Evolutionary conservation across 805 yeast species (phyloP).

Genomic region (Metschnikowia continentalis): DNA sequence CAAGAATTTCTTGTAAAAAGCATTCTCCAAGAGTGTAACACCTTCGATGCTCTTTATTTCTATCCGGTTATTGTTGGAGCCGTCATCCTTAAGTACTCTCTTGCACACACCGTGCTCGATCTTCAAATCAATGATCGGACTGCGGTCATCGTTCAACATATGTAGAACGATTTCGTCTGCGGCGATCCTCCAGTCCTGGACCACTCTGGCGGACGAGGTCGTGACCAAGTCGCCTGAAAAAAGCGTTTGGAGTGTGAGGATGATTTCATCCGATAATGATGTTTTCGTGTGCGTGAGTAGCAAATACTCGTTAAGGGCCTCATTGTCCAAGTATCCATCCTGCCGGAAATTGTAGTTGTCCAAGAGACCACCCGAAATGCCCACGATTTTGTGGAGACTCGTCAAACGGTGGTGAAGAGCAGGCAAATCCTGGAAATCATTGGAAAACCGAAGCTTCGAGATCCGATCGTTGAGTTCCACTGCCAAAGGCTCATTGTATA

Average conservation of each 20-base stretch:
- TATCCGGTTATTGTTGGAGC: conserved; percentile 35
- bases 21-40: conserved; percentile 29
- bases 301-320: conserved; percentile 42
- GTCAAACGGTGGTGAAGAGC: conserved; percentile 46
- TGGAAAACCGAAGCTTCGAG: conserved; percentile 62
- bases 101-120: conserved; percentile 32
- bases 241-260: conserved; percentile 33
- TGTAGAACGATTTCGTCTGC: conserved; percentile 39
- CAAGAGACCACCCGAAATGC: conserved; percentile 38
- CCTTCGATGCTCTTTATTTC: conserved; percentile 38
- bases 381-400: conserved; percentile 46
- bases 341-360: conserved; percentile 49
- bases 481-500: conserved; percentile 71
- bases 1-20: conserved; percentile 31
- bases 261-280: conserved; percentile 32
- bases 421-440: conserved; percentile 60
- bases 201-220: conserved; percentile 16
- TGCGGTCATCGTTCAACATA: conserved; percentile 38
- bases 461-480: conserved; percentile 54
- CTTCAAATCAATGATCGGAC: conserved; percentile 36
- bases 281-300: conserved; percentile 31
- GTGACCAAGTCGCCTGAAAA: conserved; percentile 30
- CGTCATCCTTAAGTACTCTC: conserved; percentile 35
- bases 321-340: conserved; percentile 43
- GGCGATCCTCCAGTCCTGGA: conserved; percentile 33